phyloP scores from a whole-genome alignment of 2,329 filamentous ascomycete genomes.

The Neofusicoccum sp. region DNA sequence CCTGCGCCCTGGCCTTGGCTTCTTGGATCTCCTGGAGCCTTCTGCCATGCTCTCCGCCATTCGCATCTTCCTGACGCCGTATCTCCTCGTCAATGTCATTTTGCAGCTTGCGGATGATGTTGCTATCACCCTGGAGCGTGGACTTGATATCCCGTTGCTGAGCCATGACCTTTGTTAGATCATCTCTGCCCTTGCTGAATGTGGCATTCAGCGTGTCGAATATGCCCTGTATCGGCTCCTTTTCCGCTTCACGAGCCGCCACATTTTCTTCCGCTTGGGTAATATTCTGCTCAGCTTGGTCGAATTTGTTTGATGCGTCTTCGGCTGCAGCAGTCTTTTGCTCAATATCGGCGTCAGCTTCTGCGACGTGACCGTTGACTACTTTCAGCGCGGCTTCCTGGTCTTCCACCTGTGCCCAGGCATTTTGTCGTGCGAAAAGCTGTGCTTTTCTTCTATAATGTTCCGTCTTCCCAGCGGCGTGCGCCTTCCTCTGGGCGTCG shows the following conservation, averaged over 20 bases:
- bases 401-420: slow-evolving; percentile 78
- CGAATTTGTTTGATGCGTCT: slow-evolving; percentile 45
- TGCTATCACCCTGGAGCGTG: slow-evolving; percentile 59
- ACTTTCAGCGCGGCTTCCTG: slow-evolving; percentile 59
- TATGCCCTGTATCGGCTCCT: slow-evolving; percentile 50
- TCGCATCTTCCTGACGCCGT: slow-evolving; percentile 60
- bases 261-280: slow-evolving; percentile 40
- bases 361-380: slow-evolving; percentile 26
- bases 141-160: slow-evolving; percentile 62
- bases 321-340: slow-evolving; percentile 50
- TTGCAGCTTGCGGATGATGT: slow-evolving; percentile 50
- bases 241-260: slow-evolving; percentile 36
- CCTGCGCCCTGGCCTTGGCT: slow-evolving; percentile 54
- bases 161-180: slow-evolving; percentile 54
- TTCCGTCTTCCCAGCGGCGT: slow-evolving; percentile 62
- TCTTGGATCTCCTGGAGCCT: slow-evolving; percentile 63
- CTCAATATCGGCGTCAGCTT: slow-evolving; percentile 45
- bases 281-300: slow-evolving; percentile 45
- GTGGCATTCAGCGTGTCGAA: slow-evolving; percentile 54
- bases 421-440: slow-evolving; percentile 66
- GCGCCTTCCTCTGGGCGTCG: slow-evolving; percentile 65
- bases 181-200: slow-evolving; percentile 56
- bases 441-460: slow-evolving; percentile 64
- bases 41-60: slow-evolving; percentile 68
- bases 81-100: slow-evolving; percentile 58